These are phyloP conservation scores for Smittium mucronatum DNA, from an alignment of 371 early-diverging fungal species.

Conservation along the genomic window DNA sequence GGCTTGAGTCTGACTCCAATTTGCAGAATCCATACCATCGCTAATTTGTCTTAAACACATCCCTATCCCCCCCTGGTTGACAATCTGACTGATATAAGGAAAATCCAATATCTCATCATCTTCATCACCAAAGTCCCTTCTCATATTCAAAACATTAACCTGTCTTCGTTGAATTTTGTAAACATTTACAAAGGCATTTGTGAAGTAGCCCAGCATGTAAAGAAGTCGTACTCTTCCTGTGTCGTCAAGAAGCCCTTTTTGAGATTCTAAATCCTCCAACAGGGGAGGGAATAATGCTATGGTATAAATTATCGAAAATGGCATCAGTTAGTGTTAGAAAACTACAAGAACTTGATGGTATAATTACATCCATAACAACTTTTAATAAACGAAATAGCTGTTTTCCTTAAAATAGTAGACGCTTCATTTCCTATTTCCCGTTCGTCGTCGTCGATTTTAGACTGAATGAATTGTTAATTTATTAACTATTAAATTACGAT, in stretches of 20 bases:
- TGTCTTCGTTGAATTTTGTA: constrained; percentile 9
- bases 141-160: not conserved
- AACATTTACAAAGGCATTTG: not conserved
- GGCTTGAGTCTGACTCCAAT: constrained; percentile 2
- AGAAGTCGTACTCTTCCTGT: not conserved
- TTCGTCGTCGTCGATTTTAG: constrained; percentile 10
- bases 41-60: constrained; percentile 11
- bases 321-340: not conserved
- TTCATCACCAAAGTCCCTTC: not conserved
- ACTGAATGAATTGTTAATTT: not conserved
- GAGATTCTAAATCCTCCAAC: constrained; percentile 10
- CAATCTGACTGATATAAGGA: not conserved
- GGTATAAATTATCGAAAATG: not conserved
- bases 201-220: constrained; percentile 9
- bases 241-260: constrained; percentile 3
- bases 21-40: constrained; percentile 3
- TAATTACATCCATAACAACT: constrained; percentile 9
- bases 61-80: constrained; percentile 9
- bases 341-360: not conserved
- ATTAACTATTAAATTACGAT: not conserved
- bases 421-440: constrained; percentile 7
- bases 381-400: constrained; percentile 10
- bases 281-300: constrained; percentile 7
- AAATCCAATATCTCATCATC: constrained; percentile 5
- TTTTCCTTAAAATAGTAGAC: not conserved